Percentiles rank a stretch among this genome's conserved stretches.
Evolutionary conservation across 345 rosid genomes (phyloP).

Genomic region (Acer yangbiense): DNA sequence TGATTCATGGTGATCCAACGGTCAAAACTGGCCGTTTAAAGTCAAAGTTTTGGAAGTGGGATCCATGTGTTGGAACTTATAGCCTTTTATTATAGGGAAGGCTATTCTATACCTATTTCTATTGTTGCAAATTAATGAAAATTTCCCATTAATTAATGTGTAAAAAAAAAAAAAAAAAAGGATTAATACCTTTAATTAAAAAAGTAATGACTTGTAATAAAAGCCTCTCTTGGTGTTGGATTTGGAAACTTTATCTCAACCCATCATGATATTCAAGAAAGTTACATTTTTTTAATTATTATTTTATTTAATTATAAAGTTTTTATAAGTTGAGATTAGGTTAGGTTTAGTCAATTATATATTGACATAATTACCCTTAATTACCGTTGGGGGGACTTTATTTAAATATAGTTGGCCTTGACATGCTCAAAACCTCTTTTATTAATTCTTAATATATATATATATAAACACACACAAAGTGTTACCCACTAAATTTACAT

Average conservation of each 20-base stretch:
- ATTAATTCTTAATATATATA: background rate
- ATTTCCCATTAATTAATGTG: background rate
- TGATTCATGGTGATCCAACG: slow-evolving; percentile 12
- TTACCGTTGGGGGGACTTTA: slow-evolving; percentile 10
- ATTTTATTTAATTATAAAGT: background rate
- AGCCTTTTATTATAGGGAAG: too few species aligned
- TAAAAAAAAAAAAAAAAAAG: background rate
- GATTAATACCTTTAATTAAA: slow-evolving; percentile 33
- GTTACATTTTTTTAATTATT: background rate
- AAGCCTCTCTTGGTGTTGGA: slow-evolving; percentile 29
- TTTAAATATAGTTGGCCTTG: background rate
- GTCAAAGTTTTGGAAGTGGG: slow-evolving; percentile 10
- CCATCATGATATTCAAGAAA: slow-evolving; percentile 14
- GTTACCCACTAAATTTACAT: too few species aligned
- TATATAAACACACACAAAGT: too few species aligned
- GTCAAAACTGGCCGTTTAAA: background rate
- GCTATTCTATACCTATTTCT: background rate
- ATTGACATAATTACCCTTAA: slow-evolving; percentile 20
- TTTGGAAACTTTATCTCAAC: background rate
- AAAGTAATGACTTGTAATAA: slow-evolving; percentile 42
- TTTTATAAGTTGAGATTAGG: background rate
- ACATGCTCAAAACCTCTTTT: slow-evolving; percentile 3
- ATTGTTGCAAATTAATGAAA: background rate
- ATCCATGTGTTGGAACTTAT: background rate
- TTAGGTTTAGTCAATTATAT: slow-evolving; percentile 2